Percentiles rank a stretch among this genome's conserved stretches.
phyloP scores from a whole-genome alignment of 2,329 filamentous ascomycete species.

The Chaetomium olivaceum region DNA sequence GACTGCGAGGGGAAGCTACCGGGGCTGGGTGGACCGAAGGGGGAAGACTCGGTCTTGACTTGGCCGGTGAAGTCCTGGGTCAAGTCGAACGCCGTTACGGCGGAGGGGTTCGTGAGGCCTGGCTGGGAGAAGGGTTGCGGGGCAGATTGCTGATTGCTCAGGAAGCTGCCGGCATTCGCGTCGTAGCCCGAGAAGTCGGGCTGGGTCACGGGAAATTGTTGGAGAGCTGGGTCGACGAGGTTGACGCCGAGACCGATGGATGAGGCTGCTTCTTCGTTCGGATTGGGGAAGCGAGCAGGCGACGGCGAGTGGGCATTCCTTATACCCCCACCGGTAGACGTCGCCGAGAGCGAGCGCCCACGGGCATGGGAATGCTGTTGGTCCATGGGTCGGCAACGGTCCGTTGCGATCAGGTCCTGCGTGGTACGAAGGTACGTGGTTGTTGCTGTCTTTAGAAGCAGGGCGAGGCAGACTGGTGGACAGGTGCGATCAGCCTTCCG shows the following conservation, averaged over 20 bases:
- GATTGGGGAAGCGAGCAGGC: conserved; percentile 55
- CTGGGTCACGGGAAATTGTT: conserved; percentile 44
- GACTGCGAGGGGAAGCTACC: conserved; percentile 42
- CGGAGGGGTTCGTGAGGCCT: conserved; percentile 43
- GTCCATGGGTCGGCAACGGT: conserved; percentile 47
- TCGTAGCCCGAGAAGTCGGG: conserved; percentile 50
- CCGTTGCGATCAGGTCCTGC: conserved; percentile 23
- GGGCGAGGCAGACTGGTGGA: conserved; percentile 47
- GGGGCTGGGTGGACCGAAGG: conserved; percentile 45
- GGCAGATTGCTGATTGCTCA: conserved; percentile 51
- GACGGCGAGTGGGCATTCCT: conserved; percentile 67
- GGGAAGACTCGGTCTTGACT: background rate
- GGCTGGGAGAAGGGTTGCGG: conserved; percentile 44
- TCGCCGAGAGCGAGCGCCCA: conserved; percentile 63
- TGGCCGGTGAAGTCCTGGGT: conserved; percentile 40
- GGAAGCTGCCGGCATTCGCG: conserved; percentile 49
- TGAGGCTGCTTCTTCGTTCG: conserved; percentile 43
- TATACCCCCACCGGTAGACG: conserved; percentile 51
- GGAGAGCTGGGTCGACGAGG: conserved; percentile 52
- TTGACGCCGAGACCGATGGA: conserved; percentile 59
- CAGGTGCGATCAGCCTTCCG: conserved; percentile 48
- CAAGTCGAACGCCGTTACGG: conserved; percentile 43
- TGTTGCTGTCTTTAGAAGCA: conserved; percentile 42
- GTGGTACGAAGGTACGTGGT: conserved; percentile 26
- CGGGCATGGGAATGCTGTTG: conserved; percentile 49